Base-by-base conservation (phyloP, 2,329 filamentous ascomycete genomes). In the Calonectria multiphialidica region DNA sequence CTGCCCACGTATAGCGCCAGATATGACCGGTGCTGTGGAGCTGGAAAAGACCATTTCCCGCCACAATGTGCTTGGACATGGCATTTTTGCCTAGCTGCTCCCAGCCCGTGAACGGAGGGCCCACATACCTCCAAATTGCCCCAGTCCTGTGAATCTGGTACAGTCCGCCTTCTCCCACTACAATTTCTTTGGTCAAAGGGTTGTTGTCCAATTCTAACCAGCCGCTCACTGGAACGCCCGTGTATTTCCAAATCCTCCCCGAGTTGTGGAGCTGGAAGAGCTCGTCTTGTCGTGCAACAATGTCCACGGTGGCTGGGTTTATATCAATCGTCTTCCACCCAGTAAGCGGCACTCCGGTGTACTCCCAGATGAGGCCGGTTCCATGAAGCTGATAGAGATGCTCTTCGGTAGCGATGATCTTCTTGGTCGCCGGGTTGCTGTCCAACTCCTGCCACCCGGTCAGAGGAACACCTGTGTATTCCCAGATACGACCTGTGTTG, bases 201-300 rank as follows among this genome's bases (percentile, higher is more conserved):
- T 69, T 64, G 45, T 69, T 44, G 45, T 69, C 66, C 7, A 69
- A 57, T 30, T 64, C n/a, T 25, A 63, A 44, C 66, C 66, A 70
- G 4, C 68, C 59, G 5, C 49, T 59, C 40, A 65, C 35, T 23
- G 68, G 61, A 50, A 65, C 61, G 23, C 68, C 68, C 2, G 35
- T 59, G 40, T 70, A 70, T 61, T 62, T 61, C 33, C 50, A 62
- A 42, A 70, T 44, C 16, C 21, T 37, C n/a, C 68, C 68, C 21
- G 62, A 40, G 28, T 44, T 40, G 21, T 70, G 61, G 21, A 70
- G 68, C 44, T 70, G 35, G 37, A 44, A 62, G 12, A 62, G 35
- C 1, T 62, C 57, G 30, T 30, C n/a, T 16, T 16, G n/a, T 25
- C 23, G 16, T 9, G 37, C 57, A 21, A 57, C 30, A 16, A 57